Evolutionary conservation across 2,329 filamentous ascomycete genomes (phyloP).

Genomic region (Epichloe hybrida): DNA sequence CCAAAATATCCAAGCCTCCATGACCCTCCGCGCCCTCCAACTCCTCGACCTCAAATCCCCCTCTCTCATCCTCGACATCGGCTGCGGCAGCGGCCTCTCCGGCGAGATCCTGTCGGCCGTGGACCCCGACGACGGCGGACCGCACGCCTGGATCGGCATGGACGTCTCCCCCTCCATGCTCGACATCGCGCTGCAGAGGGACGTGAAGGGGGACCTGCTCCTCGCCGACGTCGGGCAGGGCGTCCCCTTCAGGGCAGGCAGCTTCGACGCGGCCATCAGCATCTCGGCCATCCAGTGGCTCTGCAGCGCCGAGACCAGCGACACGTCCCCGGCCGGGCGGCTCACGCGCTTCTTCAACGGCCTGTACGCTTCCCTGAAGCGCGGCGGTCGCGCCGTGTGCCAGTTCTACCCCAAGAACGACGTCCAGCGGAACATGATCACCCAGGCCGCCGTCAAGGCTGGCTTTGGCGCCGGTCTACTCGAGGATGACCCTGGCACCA

Average conservation of each 20-base stretch:
- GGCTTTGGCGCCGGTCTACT: constrained; percentile 91
- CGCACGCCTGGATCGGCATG: constrained; percentile 95
- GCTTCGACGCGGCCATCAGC: constrained; percentile 88
- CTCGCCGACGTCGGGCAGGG: constrained; percentile 93
- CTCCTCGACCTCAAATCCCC: constrained; percentile 71
- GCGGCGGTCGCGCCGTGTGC: constrained; percentile 82
- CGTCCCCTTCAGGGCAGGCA: constrained; percentile 80
- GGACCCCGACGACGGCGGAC: constrained; percentile 56
- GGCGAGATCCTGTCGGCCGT: constrained; percentile 83
- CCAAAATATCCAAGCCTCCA: constrained; percentile 83
- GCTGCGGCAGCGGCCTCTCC: constrained; percentile 86
- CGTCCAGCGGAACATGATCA: constrained; percentile 83
- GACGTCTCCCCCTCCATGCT: constrained; percentile 94
- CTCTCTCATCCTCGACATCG: constrained; percentile 88
- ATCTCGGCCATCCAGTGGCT: constrained; percentile 98
- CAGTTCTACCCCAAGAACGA: constrained; percentile 99
- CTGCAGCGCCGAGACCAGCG: constrained; percentile 84
- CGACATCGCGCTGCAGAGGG: constrained; percentile 81
- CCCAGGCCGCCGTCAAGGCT: constrained; percentile 75
- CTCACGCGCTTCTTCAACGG: constrained; percentile 84
- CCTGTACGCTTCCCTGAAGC: constrained; percentile 67
- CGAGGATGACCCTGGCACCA: constrained; percentile 91
- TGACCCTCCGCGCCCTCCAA: constrained; percentile 87
- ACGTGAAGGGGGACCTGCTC: constrained; percentile 87
- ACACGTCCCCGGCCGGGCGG: constrained; percentile 66